These are phyloP conservation scores for Plasmodium vivax DNA, from an alignment of 169 alveolate species.

Conservation along the genomic window DNA sequence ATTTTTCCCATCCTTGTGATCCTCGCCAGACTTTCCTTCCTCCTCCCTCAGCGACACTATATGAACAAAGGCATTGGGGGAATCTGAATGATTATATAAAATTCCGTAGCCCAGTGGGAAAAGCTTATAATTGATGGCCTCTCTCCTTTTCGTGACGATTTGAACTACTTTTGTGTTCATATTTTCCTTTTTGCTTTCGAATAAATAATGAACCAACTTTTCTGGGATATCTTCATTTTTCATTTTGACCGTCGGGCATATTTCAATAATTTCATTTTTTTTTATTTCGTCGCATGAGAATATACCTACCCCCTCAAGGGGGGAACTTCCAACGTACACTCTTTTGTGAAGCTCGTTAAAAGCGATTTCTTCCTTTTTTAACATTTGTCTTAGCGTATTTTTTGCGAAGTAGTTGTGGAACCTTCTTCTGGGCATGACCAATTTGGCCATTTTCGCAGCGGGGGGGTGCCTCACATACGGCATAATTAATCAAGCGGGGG, in stretches of 20 bases:
- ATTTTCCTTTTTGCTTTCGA: slow-evolving; percentile 9
- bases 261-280: slow-evolving; percentile 60
- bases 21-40: background rate
- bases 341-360: slow-evolving; percentile 37
- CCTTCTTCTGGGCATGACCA: slow-evolving; percentile 11
- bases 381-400: background rate
- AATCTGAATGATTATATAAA: slow-evolving; percentile 53
- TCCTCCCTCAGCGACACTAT: slow-evolving; percentile 6
- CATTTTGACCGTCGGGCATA: slow-evolving; percentile 48
- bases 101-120: slow-evolving; percentile 66
- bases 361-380: slow-evolving; percentile 25
- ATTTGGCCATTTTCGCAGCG: background rate
- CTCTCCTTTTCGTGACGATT: background rate
- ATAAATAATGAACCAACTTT: slow-evolving; percentile 32
- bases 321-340: slow-evolving; percentile 33
- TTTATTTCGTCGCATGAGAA: slow-evolving; percentile 16
- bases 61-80: slow-evolving; percentile 62
- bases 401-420: slow-evolving; percentile 61
- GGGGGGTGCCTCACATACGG: background rate
- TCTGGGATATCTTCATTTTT: slow-evolving; percentile 47
- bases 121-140: slow-evolving; percentile 20
- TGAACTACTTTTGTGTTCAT: slow-evolving; percentile 16
- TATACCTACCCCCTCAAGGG: slow-evolving; percentile 25
- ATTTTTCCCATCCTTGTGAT: background rate
- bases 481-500: background rate